A percentile compares a stretch with the other conserved stretches of the same genome.
Conservation (phyloP, 2,329 filamentous ascomycete genomes). For the Aspergillus arachidicola region DNA sequence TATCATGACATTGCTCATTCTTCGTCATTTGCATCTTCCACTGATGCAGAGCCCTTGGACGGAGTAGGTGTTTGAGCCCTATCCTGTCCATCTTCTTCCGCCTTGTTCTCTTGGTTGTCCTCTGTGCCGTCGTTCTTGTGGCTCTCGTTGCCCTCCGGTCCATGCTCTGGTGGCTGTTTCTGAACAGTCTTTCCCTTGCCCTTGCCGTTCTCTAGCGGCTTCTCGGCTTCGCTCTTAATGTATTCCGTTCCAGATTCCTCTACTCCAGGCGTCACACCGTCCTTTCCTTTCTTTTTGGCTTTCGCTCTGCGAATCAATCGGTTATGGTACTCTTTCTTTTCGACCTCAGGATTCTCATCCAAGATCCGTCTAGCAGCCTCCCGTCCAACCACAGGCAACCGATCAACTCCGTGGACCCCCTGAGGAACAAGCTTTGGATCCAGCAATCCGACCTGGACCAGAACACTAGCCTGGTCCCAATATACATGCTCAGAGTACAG, state of each 20-base stretch:
- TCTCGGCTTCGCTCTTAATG: conserved; percentile 25
- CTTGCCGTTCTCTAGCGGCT: conserved; percentile 11
- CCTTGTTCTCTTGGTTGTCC: neutral
- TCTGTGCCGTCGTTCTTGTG: neutral
- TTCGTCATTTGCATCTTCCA: conserved; percentile 12
- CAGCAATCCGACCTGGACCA: conserved; percentile 61
- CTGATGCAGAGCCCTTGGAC: conserved; percentile 10
- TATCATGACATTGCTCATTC: neutral
- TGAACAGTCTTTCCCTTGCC: conserved; percentile 28
- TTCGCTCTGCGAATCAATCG: conserved; percentile 31
- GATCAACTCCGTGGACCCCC: conserved; percentile 42
- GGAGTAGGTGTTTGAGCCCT: neutral
- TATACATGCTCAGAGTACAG: conserved; percentile 62
- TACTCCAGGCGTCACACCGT: conserved; percentile 14
- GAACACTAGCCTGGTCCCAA: conserved; percentile 64
- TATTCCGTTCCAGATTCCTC: conserved; percentile 31
- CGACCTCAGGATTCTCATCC: conserved; percentile 39
- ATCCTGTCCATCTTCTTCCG: neutral
- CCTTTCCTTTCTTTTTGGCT: conserved; percentile 19
- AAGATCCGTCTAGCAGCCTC: conserved; percentile 45
- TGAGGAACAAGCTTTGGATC: conserved; percentile 59
- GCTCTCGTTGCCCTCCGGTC: conserved; percentile 2
- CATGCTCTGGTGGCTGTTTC: conserved; percentile 1
- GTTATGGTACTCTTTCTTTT: conserved; percentile 40
- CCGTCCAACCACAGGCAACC: conserved; percentile 43